Evolutionary conservation across 2,329 filamentous ascomycete species (phyloP), one percentile per base, ranked within the genome.

Genomic region (Cercospora sp.): DNA sequence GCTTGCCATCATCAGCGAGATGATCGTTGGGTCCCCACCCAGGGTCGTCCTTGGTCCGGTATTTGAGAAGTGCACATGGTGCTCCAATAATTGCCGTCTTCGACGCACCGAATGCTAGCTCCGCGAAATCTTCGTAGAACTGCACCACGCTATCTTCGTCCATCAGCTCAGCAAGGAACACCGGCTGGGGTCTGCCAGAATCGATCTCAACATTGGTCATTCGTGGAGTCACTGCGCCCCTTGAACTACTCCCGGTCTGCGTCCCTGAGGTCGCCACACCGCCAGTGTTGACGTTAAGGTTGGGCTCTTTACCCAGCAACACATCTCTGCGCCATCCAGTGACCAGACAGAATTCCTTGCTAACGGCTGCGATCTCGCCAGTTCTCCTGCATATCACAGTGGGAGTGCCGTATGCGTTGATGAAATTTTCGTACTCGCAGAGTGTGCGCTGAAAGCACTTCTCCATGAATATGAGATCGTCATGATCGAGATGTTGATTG

Each of bases 391-490:
- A 96, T 28, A 98, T 92, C 67, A 99, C 89, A 0, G 94, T 97
- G 0, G 95, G 95, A 3, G 93, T 96, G 45, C 93, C 93, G 69
- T 91, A 93, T 71, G 93, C 89, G 66, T 92, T 89, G 83, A 97
- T 91, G 73, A 96, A 95, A 72, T 97, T 93, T 77, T 98, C 93
- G 75, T 97, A 96, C 78, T 97, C 93, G 76, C 93, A 93, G 10
- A 98, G 84, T 0, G 93, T 96, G 43, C 95, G 88, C 80, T 99
- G 95, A 77, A 98, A 93, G 76, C 92, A 96, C 81, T 97, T 97
- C 79, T 99, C 95, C 91, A 97, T 97, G 79, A 98, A 97, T 24
- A 99, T 89, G 30, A 98, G 84, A 79, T 99, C 95, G 75, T 95
- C 90, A 18, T 90, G 85, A 71, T 93, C 94, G 69, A 98, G 83